These are phyloP conservation scores for Aschersonia sp. DNA, from an alignment of 2,329 filamentous ascomycete genomes.

Conservation along the genomic window DNA sequence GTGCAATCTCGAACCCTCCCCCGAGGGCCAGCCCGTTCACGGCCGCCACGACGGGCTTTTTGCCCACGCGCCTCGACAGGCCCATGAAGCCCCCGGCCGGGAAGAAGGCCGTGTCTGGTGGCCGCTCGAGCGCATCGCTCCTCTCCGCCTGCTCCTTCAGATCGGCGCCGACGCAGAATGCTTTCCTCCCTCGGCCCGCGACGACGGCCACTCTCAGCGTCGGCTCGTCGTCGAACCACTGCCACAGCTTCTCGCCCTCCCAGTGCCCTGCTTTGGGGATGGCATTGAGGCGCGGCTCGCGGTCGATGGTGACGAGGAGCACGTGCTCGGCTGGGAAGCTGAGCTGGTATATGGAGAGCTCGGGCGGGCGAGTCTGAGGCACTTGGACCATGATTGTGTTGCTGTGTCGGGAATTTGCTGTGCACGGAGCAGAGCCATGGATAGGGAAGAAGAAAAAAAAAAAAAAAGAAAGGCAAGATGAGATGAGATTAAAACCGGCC, in stretches of 20 bases:
- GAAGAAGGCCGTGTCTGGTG: constrained; percentile 1
- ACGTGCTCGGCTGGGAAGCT: constrained; percentile 30
- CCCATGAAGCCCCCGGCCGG: constrained; percentile 31
- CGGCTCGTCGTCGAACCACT: constrained; percentile 38
- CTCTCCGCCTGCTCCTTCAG: constrained; percentile 29
- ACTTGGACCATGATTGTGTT: too few species aligned
- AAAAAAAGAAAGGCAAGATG: too few species aligned
- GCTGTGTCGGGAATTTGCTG: too few species aligned
- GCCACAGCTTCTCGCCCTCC: constrained; percentile 32
- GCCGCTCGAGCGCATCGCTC: constrained; percentile 8
- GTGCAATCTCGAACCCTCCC: constrained; percentile 40
- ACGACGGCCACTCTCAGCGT: constrained; percentile 30
- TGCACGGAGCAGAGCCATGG: too few species aligned
- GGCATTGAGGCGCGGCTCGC: constrained; percentile 32
- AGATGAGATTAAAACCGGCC: too few species aligned
- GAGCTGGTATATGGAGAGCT: constrained; percentile 13
- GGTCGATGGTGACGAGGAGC: constrained; percentile 37
- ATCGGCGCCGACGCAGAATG: constrained; percentile 41
- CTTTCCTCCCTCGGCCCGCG: constrained; percentile 34
- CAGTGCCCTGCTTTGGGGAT: constrained; percentile 26
- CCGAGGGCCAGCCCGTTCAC: constrained; percentile 43
- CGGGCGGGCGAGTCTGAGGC: constrained; percentile 2
- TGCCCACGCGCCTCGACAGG: constrained; percentile 38
- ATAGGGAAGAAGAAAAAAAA: too few species aligned
- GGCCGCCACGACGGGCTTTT: constrained; percentile 45